Evolutionary conservation across 2,329 filamentous ascomycete species (phyloP), one percentile per base, ranked within the genome.

Genomic region (Arthroderma uncinatum): DNA sequence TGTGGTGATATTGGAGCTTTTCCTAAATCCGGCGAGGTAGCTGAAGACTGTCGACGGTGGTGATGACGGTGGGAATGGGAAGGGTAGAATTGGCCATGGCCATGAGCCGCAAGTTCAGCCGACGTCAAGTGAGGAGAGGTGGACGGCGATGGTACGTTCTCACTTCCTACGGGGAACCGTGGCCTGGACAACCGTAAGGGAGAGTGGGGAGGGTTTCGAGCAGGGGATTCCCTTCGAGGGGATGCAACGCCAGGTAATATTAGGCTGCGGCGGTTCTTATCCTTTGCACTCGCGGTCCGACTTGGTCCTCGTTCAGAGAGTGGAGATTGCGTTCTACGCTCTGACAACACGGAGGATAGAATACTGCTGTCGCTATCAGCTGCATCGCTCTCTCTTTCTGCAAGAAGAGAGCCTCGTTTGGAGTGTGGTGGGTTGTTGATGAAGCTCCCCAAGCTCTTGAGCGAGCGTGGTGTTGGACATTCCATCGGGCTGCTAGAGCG

Each of bases 1-100:
- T 90, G 83, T 4, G 93, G 93, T 4, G 93, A 98, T 0, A 87
- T 79, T 0, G 92, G 89, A 14, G 84, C 83, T 63, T 83, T 76
- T 12, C 77, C 71, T 21, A 78, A 80, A 66, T 82, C 81, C 1
- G 90, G 94, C 30, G 92, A 86, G 28, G 89, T 87, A 14, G 90
- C 86, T 8, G 93, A 97, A 0, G 93, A 97, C 68, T 96, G 90
- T 59, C 93, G 82, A 59, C 93, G 83, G 68, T 95, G 90, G 64
- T 91, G 87, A 56, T 80, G 78, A 55, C 79, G 76, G 56, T 74
- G 70, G n/a, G 19, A n/a, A 57, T 71, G 69, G 56, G 78, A 68
- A 57, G 79, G 74, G 54, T 64, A 83, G 71, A 57, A 86, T 76
- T 39, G 83, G 78, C 12, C 88, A 47, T 56, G 36, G 56, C 53